These are phyloP conservation scores for Pyracantha coccinea DNA, from an alignment of 331 rosid species.

Conservation along the genomic window DNA sequence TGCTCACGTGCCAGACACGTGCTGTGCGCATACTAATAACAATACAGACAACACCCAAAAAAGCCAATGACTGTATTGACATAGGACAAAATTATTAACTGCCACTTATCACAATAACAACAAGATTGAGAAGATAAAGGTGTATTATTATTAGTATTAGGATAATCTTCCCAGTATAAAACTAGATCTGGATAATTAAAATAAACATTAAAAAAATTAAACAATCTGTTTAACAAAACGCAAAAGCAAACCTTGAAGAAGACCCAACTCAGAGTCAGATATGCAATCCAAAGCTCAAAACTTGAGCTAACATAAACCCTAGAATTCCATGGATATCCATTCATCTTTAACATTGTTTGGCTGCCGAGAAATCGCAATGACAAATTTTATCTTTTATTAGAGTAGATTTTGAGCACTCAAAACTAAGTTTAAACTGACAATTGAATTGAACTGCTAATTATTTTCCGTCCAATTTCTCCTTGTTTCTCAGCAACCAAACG, in stretches of 20 bases:
- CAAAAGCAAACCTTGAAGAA: neutral
- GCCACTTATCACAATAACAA: neutral
- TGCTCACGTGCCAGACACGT: too few relatives aligned
- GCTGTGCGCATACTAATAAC: too few relatives aligned
- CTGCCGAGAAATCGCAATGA: neutral
- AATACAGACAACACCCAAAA: too few relatives aligned
- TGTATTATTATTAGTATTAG: neutral
- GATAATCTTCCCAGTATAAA: neutral
- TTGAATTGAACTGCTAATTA: neutral
- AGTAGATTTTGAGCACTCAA: neutral
- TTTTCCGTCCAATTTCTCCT: neutral
- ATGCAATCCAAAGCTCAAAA: neutral
- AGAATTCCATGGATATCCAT: neutral
- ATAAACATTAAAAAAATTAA: neutral
- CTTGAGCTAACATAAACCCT: neutral
- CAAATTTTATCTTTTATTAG: too few relatives aligned
- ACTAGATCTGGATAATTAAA: slow-evolving; percentile 10
- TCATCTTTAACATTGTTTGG: neutral
- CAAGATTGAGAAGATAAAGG: neutral
- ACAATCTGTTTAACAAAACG: neutral
- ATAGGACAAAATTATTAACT: slow-evolving; percentile 21
- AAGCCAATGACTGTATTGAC: too few relatives aligned
- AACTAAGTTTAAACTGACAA: neutral
- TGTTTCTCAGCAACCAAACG: neutral
- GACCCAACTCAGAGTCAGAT: neutral